phyloP scores from a whole-genome alignment of 1,139 yeast species.

The Diutina catenulata region DNA sequence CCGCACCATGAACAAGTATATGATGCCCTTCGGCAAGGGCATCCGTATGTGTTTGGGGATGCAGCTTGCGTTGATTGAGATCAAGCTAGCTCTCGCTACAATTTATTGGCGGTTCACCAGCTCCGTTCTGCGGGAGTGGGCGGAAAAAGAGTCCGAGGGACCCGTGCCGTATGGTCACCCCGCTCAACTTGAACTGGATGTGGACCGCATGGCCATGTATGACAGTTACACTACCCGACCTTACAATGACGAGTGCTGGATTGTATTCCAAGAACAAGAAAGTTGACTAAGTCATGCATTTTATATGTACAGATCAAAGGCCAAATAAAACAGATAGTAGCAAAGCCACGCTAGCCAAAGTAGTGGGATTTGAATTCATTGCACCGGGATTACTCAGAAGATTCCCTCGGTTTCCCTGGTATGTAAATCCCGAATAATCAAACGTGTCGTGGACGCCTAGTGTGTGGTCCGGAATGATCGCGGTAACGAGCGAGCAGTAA shows the following conservation, averaged over 20 bases:
- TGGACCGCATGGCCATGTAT: conserved; percentile 38
- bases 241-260: conserved; percentile 32
- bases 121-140: conserved; percentile 19
- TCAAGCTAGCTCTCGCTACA: conserved; percentile 45
- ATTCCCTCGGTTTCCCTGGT: no score
- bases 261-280: no score
- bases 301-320: no score
- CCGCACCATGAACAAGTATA: conserved; percentile 35
- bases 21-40: conserved; percentile 67
- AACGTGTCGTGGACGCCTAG: no score
- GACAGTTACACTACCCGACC: conserved; percentile 44
- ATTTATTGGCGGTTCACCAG: conserved; percentile 38
- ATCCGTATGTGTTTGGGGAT: conserved; percentile 68
- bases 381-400: no score
- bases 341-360: no score
- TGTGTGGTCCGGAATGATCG: no score
- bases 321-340: no score
- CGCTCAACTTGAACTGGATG: conserved; percentile 17
- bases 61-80: conserved; percentile 57
- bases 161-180: conserved; percentile 6
- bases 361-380: no score
- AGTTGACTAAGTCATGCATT: no score
- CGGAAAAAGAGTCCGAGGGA: conserved; percentile 7
- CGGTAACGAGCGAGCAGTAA: no score
- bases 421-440: no score